A percentile compares a stretch with the other conserved stretches of the same genome.
Conservation (phyloP, 164 flowering plant genomes). For the grape (Vitis vinifera) region DNA sequence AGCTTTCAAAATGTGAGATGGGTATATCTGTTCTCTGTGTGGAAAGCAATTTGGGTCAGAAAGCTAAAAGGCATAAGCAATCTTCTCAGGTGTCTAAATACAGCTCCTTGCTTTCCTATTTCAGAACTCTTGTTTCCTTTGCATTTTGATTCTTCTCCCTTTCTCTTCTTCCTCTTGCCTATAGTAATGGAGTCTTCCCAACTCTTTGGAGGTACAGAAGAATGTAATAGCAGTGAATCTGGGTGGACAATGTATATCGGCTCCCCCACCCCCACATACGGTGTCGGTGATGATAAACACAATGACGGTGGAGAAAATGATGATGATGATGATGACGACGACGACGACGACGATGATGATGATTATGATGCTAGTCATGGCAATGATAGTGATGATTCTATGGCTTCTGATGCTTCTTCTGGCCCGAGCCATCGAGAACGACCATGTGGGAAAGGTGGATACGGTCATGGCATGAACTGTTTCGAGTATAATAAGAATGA, state of each 20-base stretch:
- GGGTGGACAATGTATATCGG: constrained; percentile 84
- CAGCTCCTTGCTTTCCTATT: constrained; percentile 13
- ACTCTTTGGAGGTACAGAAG: constrained; percentile 24
- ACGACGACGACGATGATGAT: background rate
- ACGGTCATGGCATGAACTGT: constrained; percentile 3
- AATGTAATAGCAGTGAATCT: constrained; percentile 55
- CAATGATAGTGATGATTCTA: constrained; percentile 64
- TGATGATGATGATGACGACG: background rate
- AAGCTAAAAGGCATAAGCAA: background rate
- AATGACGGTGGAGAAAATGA: constrained; percentile 1
- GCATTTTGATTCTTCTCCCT: background rate
- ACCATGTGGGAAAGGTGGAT: constrained; percentile 2
- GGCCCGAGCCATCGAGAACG: constrained; percentile 42
- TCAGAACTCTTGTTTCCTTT: constrained; percentile 2
- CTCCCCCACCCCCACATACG: constrained; percentile 41
- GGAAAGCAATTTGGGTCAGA: constrained; percentile 7
- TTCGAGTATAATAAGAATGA: constrained; percentile 10
- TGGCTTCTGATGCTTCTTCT: constrained; percentile 90
- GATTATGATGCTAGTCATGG: constrained; percentile 14
- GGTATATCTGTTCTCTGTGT: constrained; percentile 10
- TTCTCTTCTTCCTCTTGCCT: background rate
- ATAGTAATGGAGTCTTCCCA: constrained; percentile 31
- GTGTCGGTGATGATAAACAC: constrained; percentile 8
- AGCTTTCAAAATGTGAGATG: constrained; percentile 16
- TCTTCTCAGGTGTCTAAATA: constrained; percentile 14